These are phyloP conservation scores for Clausena lansium DNA, from an alignment of 345 rosid genomes.

Conservation along the genomic window DNA sequence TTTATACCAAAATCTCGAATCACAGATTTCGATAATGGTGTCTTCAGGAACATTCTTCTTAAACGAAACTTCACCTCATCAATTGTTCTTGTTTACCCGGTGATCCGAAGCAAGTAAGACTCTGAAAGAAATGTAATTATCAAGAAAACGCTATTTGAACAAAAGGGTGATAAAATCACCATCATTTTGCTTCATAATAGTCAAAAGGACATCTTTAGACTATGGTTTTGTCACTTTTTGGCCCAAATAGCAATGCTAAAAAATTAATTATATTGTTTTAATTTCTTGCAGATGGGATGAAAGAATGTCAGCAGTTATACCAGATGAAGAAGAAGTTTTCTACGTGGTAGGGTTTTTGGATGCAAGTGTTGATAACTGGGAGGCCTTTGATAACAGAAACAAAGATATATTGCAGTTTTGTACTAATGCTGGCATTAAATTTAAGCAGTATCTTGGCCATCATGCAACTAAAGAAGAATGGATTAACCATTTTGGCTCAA, in stretches of 20 bases:
- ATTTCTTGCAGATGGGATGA: conserved; percentile 36
- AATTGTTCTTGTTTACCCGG: conserved; percentile 36
- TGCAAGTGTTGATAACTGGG: conserved; percentile 33
- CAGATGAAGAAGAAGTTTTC: conserved; percentile 41
- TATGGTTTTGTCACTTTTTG: no score
- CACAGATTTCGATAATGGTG: conserved; percentile 28
- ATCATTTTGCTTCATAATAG: no score
- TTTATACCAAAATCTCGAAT: conserved; percentile 44
- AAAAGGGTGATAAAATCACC: no score
- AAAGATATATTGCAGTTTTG: conserved; percentile 31
- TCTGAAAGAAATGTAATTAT: background rate
- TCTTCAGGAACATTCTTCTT: conserved; percentile 37
- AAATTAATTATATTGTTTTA: no score
- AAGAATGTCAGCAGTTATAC: conserved; percentile 39
- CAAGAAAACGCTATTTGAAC: no score
- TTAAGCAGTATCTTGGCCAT: conserved; percentile 31
- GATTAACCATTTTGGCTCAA: conserved; percentile 36
- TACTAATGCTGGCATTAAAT: conserved; percentile 18
- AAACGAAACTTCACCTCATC: conserved; percentile 37
- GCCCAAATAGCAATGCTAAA: no score
- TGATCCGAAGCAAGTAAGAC: conserved; percentile 36
- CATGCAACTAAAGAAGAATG: conserved; percentile 25
- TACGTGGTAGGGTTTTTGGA: conserved; percentile 38
- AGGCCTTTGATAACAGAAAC: conserved; percentile 28
- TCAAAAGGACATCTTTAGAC: no score